Conservation (phyloP, 345 rosid genomes). For the Aegle marmelos region DNA sequence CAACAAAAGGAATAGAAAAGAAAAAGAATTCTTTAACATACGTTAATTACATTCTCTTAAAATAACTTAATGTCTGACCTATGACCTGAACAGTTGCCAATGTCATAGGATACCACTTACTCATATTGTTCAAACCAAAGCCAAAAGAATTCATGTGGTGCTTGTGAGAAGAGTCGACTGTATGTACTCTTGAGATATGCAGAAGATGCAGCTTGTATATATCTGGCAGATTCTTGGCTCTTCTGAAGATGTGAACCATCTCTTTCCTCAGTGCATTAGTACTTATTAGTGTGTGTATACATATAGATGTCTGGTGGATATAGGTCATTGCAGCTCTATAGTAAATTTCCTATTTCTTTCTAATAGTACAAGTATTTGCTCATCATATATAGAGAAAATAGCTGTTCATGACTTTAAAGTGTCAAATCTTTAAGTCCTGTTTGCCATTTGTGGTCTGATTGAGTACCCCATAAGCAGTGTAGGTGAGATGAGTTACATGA, state of each 20-base stretch:
- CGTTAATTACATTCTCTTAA: background rate
- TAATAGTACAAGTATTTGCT: background rate
- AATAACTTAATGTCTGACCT: background rate
- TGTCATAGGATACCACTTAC: background rate
- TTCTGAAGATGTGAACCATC: background rate
- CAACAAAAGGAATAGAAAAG: background rate
- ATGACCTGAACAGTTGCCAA: background rate
- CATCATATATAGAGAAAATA: background rate
- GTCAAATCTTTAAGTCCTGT: conserved; percentile 1
- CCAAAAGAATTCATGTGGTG: background rate
- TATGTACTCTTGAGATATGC: background rate
- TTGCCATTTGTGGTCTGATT: conserved; percentile 1
- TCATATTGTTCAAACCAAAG: background rate
- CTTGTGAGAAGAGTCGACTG: background rate
- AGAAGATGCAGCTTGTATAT: background rate
- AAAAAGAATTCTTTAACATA: background rate
- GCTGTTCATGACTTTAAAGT: conserved; percentile 1
- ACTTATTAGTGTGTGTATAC: background rate
- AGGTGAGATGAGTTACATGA: background rate
- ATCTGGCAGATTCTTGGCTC: background rate
- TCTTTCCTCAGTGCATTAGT: background rate
- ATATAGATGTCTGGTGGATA: background rate
- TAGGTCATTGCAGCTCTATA: background rate
- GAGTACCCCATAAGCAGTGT: background rate
- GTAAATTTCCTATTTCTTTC: background rate